These are phyloP conservation scores for Gaultheria prostrata DNA, from an alignment of 148 eudicot genomes.

Conservation along the genomic window DNA sequence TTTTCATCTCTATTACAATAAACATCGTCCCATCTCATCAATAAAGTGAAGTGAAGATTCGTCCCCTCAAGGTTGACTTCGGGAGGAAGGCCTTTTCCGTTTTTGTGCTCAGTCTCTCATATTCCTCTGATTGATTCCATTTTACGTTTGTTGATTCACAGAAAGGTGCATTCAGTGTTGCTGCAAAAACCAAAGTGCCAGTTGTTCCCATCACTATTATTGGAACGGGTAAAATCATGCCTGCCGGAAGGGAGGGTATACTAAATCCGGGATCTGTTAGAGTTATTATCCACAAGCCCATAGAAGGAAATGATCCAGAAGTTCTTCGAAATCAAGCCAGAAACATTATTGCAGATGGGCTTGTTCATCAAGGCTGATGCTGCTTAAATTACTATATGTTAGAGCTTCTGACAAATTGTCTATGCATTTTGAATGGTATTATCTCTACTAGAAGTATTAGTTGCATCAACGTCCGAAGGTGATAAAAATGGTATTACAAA, in stretches of 20 bases:
- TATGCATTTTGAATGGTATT: no score
- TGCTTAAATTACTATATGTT: not conserved
- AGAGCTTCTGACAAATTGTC: no score
- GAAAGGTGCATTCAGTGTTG: constrained; percentile 98
- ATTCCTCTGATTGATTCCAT: not conserved
- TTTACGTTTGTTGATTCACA: constrained; percentile 25
- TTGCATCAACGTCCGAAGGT: no score
- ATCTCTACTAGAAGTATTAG: no score
- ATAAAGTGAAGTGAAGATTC: not conserved
- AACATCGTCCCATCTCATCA: no score
- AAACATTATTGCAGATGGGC: constrained; percentile 53
- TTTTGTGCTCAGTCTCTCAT: not conserved
- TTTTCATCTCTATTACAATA: not conserved
- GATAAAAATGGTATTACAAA: no score
- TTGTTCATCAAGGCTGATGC: constrained; percentile 38
- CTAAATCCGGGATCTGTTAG: constrained; percentile 73
- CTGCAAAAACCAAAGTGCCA: constrained; percentile 76
- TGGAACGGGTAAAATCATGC: constrained; percentile 96
- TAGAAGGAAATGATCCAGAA: constrained; percentile 62
- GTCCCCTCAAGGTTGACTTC: not conserved
- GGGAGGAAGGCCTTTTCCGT: not conserved
- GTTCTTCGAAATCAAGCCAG: constrained; percentile 67
- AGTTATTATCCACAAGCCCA: constrained; percentile 65
- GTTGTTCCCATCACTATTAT: constrained; percentile 83
- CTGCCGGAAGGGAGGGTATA: constrained; percentile 64